These are phyloP conservation scores for Salix suchowensis DNA, from an alignment of 345 rosid genomes.

Conservation along the genomic window DNA sequence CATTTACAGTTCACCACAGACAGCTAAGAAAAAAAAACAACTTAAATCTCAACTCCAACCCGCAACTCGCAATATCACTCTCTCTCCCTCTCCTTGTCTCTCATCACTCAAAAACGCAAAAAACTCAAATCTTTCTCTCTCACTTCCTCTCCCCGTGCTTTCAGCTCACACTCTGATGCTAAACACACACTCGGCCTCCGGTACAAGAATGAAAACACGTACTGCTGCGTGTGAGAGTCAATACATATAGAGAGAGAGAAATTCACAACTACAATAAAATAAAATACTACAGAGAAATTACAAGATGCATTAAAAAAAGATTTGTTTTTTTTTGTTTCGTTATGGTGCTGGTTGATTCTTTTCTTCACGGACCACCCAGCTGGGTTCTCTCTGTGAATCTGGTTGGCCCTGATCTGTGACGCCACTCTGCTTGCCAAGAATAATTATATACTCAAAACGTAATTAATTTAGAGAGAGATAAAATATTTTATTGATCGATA, in stretches of 20 bases:
- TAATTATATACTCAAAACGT: neutral
- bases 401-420: conserved; percentile 11
- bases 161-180: neutral
- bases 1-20: conserved; percentile 29
- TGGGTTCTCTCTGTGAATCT: conserved; percentile 15
- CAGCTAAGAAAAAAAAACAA: neutral
- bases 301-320: neutral
- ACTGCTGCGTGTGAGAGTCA: neutral
- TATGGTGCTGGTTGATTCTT: conserved; percentile 29
- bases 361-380: conserved; percentile 29
- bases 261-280: conserved; percentile 4
- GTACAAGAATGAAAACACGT: conserved; percentile 9
- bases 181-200: neutral
- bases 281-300: neutral
- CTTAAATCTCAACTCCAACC: conserved; percentile 11
- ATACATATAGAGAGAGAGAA: conserved; percentile 5
- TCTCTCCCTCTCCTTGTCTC: neutral
- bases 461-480: neutral
- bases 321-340: neutral
- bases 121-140: conserved; percentile 13
- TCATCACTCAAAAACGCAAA: conserved; percentile 20
- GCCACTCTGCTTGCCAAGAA: conserved; percentile 4
- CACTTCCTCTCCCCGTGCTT: neutral
- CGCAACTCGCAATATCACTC: neutral
- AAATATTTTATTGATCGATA: too few relatives aligned